These are phyloP conservation scores for Kodamaea laetipori DNA, from an alignment of 805 yeast genomes.

Conservation along the genomic window DNA sequence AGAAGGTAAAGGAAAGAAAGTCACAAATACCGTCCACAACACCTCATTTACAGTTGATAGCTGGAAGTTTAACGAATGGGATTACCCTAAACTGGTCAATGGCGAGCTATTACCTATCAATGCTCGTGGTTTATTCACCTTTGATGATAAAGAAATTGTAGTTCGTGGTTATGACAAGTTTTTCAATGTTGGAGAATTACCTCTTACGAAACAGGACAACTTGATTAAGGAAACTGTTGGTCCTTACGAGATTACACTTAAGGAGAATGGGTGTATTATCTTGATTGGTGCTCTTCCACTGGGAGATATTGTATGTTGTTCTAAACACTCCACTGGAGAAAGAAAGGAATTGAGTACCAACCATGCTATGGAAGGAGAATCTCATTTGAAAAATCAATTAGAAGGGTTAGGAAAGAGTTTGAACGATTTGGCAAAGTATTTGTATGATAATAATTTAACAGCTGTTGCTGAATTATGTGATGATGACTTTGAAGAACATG, in stretches of 20 bases:
- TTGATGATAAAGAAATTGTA: constrained; percentile 49
- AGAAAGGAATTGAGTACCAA: constrained; percentile 54
- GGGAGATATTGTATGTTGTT: constrained; percentile 82
- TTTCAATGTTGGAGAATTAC: constrained; percentile 75
- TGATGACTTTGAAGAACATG: constrained; percentile 91
- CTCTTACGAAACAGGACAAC: constrained; percentile 47
- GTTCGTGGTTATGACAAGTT: constrained; percentile 94
- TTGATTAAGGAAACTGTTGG: constrained; percentile 51
- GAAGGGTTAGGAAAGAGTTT: constrained; percentile 37
- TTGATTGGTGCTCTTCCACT: constrained; percentile 72
- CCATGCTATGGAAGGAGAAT: constrained; percentile 77
- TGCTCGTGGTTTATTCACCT: constrained; percentile 82
- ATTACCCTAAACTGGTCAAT: constrained; percentile 57
- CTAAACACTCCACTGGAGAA: constrained; percentile 86
- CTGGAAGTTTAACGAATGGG: constrained; percentile 94
- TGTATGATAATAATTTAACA: constrained; percentile 60
- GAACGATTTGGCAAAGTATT: constrained; percentile 54
- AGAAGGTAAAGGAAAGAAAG: constrained; percentile 25
- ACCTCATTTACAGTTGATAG: constrained; percentile 17
- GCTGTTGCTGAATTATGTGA: constrained; percentile 94
- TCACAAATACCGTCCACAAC: constrained; percentile 15
- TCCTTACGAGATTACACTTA: constrained; percentile 78
- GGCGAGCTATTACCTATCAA: constrained; percentile 58
- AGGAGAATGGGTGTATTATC: constrained; percentile 93
- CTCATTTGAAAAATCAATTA: constrained; percentile 58